Evolutionary conservation across 495 filamentous ascomycete genomes (phyloP), one percentile per base, ranked within the genome.

Genomic region (Aspergillus sclerotioniger): DNA sequence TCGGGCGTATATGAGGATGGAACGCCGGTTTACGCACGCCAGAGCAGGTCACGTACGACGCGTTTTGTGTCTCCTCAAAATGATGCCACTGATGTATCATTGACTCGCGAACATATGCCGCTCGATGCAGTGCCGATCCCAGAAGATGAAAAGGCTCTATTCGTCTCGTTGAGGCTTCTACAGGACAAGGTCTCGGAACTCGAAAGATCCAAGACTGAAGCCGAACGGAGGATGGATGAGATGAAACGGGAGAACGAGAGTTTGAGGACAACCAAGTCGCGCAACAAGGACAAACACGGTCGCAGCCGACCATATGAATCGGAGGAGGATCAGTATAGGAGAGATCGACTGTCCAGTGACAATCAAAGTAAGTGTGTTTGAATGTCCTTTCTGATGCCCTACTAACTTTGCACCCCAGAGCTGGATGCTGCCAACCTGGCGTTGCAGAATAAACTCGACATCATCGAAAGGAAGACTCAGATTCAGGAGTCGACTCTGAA

Each of bases 1-100:
- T 87, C 86, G 28, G 87, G 86, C 58, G 77, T 83, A 6, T 87
- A 85, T 61, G 75, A 86, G 61, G 83, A 88, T 61, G 84, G 85
- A 6, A 87, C 84, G 2, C 85, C 85, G 8, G 80, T 87, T 9
- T 86, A 84, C 68, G 75, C 81, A 10, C 77, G 77, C 16, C 77
- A 75, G 44, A 67, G 70, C 19, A 79, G 73, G 47, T 56, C 79
- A 43, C 81, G 82, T 52, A 69, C 73, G 3, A 84, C 84, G 16
- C 81, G 83, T n/a, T 84, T 87, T 60, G 69, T 79, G 5, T 78
- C 80, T n/a, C 75, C 70, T 12, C 76, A 60, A 28, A 69, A 68
- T 55, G 76, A 77, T 66, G 61, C 41, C 43, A 71, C 64, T 32
- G 79, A 78, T 31, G 62, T 65, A 46, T 77, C 64, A 31, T 48